phyloP scores from a whole-genome alignment of 163 green algal species.

The Smithsoniella earleae region DNA sequence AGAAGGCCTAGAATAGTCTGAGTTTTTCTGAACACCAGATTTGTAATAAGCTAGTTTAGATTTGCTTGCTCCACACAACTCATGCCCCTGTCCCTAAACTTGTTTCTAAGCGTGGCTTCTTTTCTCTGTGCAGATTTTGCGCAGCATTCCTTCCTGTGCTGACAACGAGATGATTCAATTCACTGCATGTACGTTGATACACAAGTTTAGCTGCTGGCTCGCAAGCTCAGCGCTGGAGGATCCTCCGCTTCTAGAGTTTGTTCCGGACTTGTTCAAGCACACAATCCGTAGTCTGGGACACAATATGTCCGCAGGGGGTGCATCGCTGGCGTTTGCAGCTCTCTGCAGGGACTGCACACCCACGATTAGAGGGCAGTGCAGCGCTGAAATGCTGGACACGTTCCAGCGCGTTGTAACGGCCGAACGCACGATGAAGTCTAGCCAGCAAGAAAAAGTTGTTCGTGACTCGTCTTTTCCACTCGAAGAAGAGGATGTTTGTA shows the following conservation, averaged over 20 bases:
- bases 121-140: constrained; percentile 4
- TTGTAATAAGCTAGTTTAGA: neutral
- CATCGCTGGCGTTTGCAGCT: constrained; percentile 12
- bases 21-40: neutral
- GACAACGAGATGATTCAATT: constrained; percentile 26
- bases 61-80: neutral
- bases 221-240: constrained; percentile 21
- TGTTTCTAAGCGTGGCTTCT: no score
- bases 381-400: constrained; percentile 2
- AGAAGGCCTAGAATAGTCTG: neutral
- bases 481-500: constrained; percentile 27
- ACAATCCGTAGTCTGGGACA: neutral
- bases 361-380: neutral
- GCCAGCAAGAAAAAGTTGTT: neutral
- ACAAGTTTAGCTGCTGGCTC: constrained; percentile 28
- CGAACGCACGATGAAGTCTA: neutral
- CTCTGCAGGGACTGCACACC: constrained; percentile 10
- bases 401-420: neutral
- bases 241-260: neutral
- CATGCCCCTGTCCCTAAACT: no score
- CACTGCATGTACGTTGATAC: constrained; percentile 22
- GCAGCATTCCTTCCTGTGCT: neutral
- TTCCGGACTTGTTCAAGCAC: constrained; percentile 13
- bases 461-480: neutral
- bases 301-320: constrained; percentile 8